phyloP scores from a whole-genome alignment of 805 yeast species.

The Candida chilensis region DNA sequence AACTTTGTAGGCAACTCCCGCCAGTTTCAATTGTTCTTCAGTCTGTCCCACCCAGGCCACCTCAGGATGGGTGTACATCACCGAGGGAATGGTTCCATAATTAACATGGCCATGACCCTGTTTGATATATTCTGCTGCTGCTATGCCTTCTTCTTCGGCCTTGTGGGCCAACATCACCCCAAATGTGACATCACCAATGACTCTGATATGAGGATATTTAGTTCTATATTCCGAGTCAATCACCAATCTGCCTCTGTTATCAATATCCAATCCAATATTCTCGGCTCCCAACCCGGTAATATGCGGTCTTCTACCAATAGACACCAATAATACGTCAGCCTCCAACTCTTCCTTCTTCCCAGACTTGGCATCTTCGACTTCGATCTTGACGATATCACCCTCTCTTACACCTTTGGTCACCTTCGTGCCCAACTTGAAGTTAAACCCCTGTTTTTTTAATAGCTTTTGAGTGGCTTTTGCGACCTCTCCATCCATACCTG shows the following conservation, averaged over 20 bases:
- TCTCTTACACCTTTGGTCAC: slow-evolving; percentile 80
- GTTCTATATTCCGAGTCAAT: slow-evolving; percentile 92
- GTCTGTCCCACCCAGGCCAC: slow-evolving; percentile 99
- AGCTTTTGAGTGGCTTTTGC: slow-evolving; percentile 85
- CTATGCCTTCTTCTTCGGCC: slow-evolving; percentile 99
- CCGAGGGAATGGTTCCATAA: slow-evolving; percentile 96
- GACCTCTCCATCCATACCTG: slow-evolving; percentile 96
- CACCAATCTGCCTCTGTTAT: slow-evolving; percentile 86
- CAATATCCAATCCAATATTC: slow-evolving; percentile 81
- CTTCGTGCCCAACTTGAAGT: slow-evolving; percentile 88
- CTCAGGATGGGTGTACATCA: slow-evolving; percentile 99
- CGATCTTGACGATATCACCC: slow-evolving; percentile 82
- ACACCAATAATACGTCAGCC: slow-evolving; percentile 91
- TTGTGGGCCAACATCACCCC: slow-evolving; percentile 99
- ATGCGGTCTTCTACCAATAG: slow-evolving; percentile 98
- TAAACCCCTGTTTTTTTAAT: slow-evolving; percentile 89
- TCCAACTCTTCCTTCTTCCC: slow-evolving; percentile 75
- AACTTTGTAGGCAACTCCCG: slow-evolving; percentile 82
- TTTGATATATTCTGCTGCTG: slow-evolving; percentile 93
- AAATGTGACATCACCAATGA: slow-evolving; percentile 96
- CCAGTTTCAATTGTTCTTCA: slow-evolving; percentile 89
- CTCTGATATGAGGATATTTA: slow-evolving; percentile 87
- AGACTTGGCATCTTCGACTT: slow-evolving; percentile 80
- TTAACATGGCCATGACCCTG: slow-evolving; percentile 95
- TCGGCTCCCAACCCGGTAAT: slow-evolving; percentile 85